A percentile compares a stretch with the other conserved stretches of the same genome.
These are phyloP conservation scores for Carex kokanica DNA, from an alignment of 176 grass and related monocot species.

Conservation along the genomic window DNA sequence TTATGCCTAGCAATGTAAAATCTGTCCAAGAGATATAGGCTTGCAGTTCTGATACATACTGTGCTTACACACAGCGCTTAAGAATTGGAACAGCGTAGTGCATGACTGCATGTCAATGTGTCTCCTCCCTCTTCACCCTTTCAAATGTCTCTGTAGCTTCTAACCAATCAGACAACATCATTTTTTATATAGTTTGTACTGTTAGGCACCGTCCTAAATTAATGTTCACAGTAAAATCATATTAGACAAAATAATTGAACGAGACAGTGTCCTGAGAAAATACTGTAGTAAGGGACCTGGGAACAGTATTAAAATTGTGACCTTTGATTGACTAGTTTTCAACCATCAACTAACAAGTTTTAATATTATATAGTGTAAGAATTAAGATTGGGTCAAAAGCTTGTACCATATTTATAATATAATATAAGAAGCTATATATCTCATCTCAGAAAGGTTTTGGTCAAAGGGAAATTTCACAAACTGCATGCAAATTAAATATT, in stretches of 20 bases:
- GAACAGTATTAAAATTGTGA: background rate
- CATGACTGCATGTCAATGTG: conserved; percentile 25
- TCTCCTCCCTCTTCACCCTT: conserved; percentile 1
- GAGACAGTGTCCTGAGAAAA: background rate
- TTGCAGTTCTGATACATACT: background rate
- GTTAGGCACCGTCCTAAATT: background rate
- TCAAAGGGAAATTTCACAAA: background rate
- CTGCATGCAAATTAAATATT: background rate
- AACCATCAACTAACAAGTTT: background rate
- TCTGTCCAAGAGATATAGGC: background rate
- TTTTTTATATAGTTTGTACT: background rate
- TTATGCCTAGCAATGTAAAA: background rate
- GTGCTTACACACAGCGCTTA: conserved; percentile 5
- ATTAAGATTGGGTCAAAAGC: background rate
- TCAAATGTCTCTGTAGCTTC: background rate
- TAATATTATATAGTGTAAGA: background rate
- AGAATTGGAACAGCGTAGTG: conserved; percentile 1
- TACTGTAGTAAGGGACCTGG: background rate
- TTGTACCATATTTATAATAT: background rate
- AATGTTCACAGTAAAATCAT: background rate
- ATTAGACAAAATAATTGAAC: conserved; percentile 21
- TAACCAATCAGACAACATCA: background rate
- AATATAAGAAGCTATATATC: background rate
- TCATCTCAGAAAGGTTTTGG: background rate
- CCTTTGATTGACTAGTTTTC: conserved; percentile 2